Evolutionary conservation across 768 basidiomycete genomes (phyloP).

Genomic region (Hericium coralloides): DNA sequence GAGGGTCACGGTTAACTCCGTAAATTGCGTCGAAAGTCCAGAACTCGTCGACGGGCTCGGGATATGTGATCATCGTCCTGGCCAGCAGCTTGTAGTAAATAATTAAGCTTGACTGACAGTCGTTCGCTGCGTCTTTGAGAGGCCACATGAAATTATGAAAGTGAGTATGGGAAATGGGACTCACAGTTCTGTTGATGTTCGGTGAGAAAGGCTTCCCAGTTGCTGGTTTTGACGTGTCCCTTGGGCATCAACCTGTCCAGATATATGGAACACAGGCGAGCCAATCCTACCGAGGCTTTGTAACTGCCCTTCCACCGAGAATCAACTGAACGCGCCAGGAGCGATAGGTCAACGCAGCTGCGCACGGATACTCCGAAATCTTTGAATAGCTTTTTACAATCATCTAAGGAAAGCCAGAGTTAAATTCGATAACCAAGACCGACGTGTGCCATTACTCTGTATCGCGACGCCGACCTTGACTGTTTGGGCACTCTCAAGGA

Average conservation of each 20-base stretch:
- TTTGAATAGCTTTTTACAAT: slow-evolving; percentile 55
- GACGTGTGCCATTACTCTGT: slow-evolving; percentile 33
- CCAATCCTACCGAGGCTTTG: slow-evolving; percentile 47
- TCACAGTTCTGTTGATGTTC: slow-evolving; percentile 49
- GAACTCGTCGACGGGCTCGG: slow-evolving; percentile 28
- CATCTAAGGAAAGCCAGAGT: slow-evolving; percentile 32
- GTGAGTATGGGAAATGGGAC: slow-evolving; percentile 17
- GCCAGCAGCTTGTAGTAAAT: slow-evolving; percentile 38
- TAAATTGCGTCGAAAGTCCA: slow-evolving; percentile 49
- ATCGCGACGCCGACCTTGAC: slow-evolving; percentile 70
- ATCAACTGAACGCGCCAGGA: slow-evolving; percentile 64
- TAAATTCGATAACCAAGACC: no score
- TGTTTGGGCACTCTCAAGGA: slow-evolving; percentile 46
- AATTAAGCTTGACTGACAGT: slow-evolving; percentile 54
- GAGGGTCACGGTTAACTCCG: slow-evolving; percentile 36
- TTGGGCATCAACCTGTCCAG: slow-evolving; percentile 44
- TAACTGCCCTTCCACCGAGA: slow-evolving; percentile 67
- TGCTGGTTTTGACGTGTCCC: slow-evolving; percentile 51
- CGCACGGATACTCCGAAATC: slow-evolving; percentile 31
- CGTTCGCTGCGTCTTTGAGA: slow-evolving; percentile 57
- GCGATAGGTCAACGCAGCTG: slow-evolving; percentile 59
- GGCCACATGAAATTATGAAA: no score
- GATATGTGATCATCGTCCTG: slow-evolving; percentile 32
- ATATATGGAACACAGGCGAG: slow-evolving; percentile 57
- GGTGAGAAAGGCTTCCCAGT: slow-evolving; percentile 54